A percentile compares a stretch with the other conserved stretches of the same genome.
Evolutionary conservation across 2,329 filamentous ascomycete species (phyloP).

Genomic region (Sarocladium oryzae): DNA sequence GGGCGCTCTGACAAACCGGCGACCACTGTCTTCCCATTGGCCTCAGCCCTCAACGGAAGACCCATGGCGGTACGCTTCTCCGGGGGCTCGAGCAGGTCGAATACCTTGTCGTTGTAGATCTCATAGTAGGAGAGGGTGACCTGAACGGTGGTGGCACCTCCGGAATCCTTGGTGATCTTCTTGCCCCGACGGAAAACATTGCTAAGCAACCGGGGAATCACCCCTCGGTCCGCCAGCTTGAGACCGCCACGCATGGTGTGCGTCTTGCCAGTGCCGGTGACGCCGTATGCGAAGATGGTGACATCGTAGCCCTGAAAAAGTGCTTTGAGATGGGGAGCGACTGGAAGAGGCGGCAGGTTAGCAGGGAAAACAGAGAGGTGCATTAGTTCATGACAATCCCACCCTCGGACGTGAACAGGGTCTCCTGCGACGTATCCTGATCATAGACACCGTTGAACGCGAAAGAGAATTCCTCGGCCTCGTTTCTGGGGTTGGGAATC

Average conservation of each 20-base stretch:
- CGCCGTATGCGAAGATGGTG: constrained; percentile 88
- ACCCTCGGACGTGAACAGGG: constrained; percentile 87
- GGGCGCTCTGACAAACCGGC: constrained; percentile 77
- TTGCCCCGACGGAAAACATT: constrained; percentile 78
- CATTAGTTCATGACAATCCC: constrained; percentile 14
- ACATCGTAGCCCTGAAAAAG: constrained; percentile 85
- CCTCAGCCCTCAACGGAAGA: constrained; percentile 76
- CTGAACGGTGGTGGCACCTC: constrained; percentile 61
- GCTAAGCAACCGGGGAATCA: constrained; percentile 80
- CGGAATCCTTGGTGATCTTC: constrained; percentile 76
- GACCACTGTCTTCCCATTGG: constrained; percentile 79
- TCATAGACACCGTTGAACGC: constrained; percentile 93
- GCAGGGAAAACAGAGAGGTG: not conserved
- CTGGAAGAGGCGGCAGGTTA: constrained; percentile 36
- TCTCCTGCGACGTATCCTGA: constrained; percentile 71
- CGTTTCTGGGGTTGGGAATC: constrained; percentile 92
- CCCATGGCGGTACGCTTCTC: constrained; percentile 81
- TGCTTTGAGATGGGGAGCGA: constrained; percentile 83
- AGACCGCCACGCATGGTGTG: constrained; percentile 93
- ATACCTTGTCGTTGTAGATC: constrained; percentile 95
- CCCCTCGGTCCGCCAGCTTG: constrained; percentile 76
- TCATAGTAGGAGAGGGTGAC: constrained; percentile 89
- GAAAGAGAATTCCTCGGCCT: constrained; percentile 84
- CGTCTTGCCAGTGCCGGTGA: constrained; percentile 90
- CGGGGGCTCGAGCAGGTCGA: constrained; percentile 78